Base-by-base conservation (phyloP, 257 asterid genomes). In the Ehretia macrophylla region DNA sequence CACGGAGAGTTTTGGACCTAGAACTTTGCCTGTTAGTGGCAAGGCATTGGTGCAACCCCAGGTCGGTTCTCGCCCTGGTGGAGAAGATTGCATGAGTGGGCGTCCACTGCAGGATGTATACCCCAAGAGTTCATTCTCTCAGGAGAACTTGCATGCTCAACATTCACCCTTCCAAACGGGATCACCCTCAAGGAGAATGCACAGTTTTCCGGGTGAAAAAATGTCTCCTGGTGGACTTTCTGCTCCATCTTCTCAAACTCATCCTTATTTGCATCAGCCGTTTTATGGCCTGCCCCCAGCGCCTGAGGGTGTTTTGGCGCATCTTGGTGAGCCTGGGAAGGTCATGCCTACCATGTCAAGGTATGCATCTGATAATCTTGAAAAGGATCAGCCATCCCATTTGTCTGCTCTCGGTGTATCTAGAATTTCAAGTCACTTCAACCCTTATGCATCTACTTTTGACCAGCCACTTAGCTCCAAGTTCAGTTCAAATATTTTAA, bases 371-470 rank as follows among this genome's bases (percentile, higher is more conserved):
- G 86, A 75, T 70, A 56, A 67, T 68, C 74, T 61, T 46, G 85
- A 81, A 53, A 66, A 64, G 75, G 83, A 63, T 65, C 86, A 59
- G 60, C 79, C 77, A 44, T 66, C 79, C 63, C 65, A 53, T 39
- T 58, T 39, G 64, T 72, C 63, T 23, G 79, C 66, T 70, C 65
- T 67, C 44, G 69, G 70, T 62, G 80, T 76, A 46, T 79, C 96
- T 42, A 75, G 78, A 77, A 58, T 77, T 66, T 60, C 82, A 37
- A 74, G 56, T 59, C 84, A 78, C 74, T 81, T 79, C 77, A 81
- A 84, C 62, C 87, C 95, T 68, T 84, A 78, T 63, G 83, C 87
- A 59, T 78, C 95, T 64, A 75, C 83, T 60, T 84, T 82, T 75
- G 87, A 92, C 71, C 78, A 61, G 74, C 91, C 89, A 50, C 71